Percentiles rank a stretch among this genome's conserved stretches.
phyloP scores from a whole-genome alignment of 75 land plant species.

The Picea glauca region DNA sequence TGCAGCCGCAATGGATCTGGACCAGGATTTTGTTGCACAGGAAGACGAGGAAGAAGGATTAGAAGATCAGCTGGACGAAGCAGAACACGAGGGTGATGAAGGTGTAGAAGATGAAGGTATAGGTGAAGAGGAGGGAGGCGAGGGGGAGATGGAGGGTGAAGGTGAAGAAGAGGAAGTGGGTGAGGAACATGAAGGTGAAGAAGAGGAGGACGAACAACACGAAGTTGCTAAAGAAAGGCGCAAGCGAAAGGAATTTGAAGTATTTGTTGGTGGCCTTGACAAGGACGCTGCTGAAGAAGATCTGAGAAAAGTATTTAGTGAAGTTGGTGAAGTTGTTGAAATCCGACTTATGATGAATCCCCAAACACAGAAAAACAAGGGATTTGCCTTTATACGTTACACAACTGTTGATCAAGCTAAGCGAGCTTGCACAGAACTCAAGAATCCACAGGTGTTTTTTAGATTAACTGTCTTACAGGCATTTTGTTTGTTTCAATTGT shows the following conservation, averaged over 20 bases:
- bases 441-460: constrained; percentile 11
- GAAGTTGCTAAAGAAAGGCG: constrained; percentile 26
- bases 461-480: neutral
- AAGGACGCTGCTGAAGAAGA: constrained; percentile 57
- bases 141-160: constrained; percentile 26
- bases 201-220: constrained; percentile 8
- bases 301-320: constrained; percentile 35
- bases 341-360: constrained; percentile 37
- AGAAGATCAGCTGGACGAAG: constrained; percentile 21
- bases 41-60: constrained; percentile 45
- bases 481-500: neutral
- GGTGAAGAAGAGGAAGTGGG: constrained; percentile 11
- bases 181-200: constrained; percentile 11
- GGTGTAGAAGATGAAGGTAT: constrained; percentile 26
- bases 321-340: constrained; percentile 51
- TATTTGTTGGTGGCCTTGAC: constrained; percentile 62
- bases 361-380: constrained; percentile 47
- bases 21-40: constrained; percentile 23
- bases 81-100: constrained; percentile 31
- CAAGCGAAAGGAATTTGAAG: constrained; percentile 38
- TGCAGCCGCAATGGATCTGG: constrained; percentile 8
- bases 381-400: constrained; percentile 59
- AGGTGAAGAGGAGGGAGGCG: constrained; percentile 17
- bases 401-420: constrained; percentile 45
- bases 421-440: constrained; percentile 39